Percentiles rank a stretch among this genome's conserved stretches.
Conservation (phyloP, 108 stramenopile genomes). For the Cyclotella kingstonii region DNA sequence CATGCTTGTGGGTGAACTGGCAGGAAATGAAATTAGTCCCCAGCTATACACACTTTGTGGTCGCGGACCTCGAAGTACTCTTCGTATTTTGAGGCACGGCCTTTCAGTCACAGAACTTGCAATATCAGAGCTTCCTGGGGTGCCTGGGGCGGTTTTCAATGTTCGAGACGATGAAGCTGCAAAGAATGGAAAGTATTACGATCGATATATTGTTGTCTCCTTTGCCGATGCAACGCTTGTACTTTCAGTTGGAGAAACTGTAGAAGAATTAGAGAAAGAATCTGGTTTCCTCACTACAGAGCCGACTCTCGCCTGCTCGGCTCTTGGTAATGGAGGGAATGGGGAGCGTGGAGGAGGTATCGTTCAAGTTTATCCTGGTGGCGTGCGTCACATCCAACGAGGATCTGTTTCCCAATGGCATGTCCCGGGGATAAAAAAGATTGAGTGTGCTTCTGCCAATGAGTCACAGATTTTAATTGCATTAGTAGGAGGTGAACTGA, state of each 20-base stretch:
- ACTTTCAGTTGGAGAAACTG: constrained; percentile 91
- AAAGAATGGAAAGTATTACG: constrained; percentile 37
- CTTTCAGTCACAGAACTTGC: constrained; percentile 92
- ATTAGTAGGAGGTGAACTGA: constrained; percentile 91
- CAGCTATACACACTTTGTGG: constrained; percentile 94
- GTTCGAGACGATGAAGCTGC: constrained; percentile 64
- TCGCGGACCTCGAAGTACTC: constrained; percentile 76
- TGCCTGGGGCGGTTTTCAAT: constrained; percentile 92
- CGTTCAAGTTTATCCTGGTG: constrained; percentile 90
- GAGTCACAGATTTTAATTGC: constrained; percentile 90
- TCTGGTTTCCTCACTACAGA: constrained; percentile 86
- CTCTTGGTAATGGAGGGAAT: constrained; percentile 73
- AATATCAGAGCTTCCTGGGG: constrained; percentile 90
- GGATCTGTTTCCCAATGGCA: constrained; percentile 84
- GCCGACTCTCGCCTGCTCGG: constrained; percentile 89
- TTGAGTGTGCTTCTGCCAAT: constrained; percentile 91
- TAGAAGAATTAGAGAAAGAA: constrained; percentile 93
- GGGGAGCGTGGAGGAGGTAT: constrained; percentile 40
- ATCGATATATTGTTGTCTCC: constrained; percentile 93
- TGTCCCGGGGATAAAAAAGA: constrained; percentile 86
- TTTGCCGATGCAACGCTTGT: constrained; percentile 98
- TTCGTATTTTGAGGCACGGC: constrained; percentile 90
- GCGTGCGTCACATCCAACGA: constrained; percentile 85
- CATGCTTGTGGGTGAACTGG: constrained; percentile 89
- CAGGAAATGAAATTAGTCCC: constrained; percentile 88